phyloP scores from a whole-genome alignment of 1,139 yeast species.

The Hansenula lynferdii region DNA sequence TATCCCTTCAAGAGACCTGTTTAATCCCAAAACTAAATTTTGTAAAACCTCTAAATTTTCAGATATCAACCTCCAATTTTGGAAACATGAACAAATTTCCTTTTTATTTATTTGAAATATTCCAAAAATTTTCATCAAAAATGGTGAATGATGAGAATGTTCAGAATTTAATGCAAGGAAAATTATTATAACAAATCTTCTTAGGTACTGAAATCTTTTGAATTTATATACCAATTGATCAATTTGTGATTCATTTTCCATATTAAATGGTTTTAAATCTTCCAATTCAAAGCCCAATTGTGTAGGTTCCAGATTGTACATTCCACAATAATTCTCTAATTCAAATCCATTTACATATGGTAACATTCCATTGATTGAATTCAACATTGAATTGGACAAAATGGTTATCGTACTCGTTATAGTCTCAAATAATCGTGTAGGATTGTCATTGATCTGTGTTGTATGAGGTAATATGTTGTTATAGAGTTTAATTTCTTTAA shows the following conservation, averaged over 20 bases:
- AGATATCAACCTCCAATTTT: background rate
- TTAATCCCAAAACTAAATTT: background rate
- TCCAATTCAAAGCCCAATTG: constrained; percentile 18
- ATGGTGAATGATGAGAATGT: background rate
- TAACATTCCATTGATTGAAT: constrained; percentile 24
- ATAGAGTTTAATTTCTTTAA: constrained; percentile 16
- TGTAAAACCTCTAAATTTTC: background rate
- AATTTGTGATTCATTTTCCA: constrained; percentile 17
- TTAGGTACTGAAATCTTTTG: constrained; percentile 29
- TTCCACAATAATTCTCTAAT: constrained; percentile 35
- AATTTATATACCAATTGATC: constrained; percentile 25
- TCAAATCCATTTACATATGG: constrained; percentile 27
- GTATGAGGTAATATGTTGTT: constrained; percentile 5
- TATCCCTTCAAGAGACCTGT: background rate
- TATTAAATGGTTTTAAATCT: constrained; percentile 13
- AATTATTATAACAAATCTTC: constrained; percentile 37
- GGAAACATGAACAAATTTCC: background rate
- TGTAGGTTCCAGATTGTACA: constrained; percentile 30
- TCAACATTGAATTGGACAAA: constrained; percentile 20
- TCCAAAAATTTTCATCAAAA: constrained; percentile 5
- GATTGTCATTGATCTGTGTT: constrained; percentile 12
- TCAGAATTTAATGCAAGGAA: constrained; percentile 31
- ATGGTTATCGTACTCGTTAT: constrained; percentile 24
- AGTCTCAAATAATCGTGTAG: constrained; percentile 25
- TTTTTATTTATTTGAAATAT: constrained; percentile 5